Base-by-base conservation (phyloP, 495 filamentous ascomycete genomes). In the Penicillium manginii region DNA sequence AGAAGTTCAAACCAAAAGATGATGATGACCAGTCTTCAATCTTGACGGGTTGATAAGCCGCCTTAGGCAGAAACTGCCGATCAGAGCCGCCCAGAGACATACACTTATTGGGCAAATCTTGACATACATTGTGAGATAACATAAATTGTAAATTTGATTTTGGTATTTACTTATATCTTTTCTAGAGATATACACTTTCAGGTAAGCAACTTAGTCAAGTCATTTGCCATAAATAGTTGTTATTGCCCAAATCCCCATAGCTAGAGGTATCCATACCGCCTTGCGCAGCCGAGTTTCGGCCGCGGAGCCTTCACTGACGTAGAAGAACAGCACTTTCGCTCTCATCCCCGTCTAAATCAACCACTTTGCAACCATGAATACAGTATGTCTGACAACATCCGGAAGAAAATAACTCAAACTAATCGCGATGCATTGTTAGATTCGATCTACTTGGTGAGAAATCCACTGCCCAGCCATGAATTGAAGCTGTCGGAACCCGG, bases 381-480 rank as follows among this genome's bases (percentile, higher is more conserved):
- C 79, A 48, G 80, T 81, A 70, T 55, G 69, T 50, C 3, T 31
- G 17, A 5, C 15, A 8, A 1, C 40, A 0, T 32, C 39, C n/a
- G 47, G 1, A 32, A 15, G 35, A 37, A 37, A 37, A 37, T 1
- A n/a, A 3, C 2, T 1, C 0, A 43, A 47, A 22, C 53, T 65
- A 54, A 59, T 39, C 35, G 2, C 42, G 33, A 39, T 33, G 1
- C 40, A 2, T 43, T 5, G n/a, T 19, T 67, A 83, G 81, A 81
- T 83, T 50, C 66, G 72, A 71, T 83, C 81, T 51, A 83, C 80
- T 57, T 83, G 80, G 81, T 83, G 64, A 73, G 76, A 63, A 47
- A 12, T 54, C 4, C 53, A 45, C 14, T 40, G 46, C 21, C 52
- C 54, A 21, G 31, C 35, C 14, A 22, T 33, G 23, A 29, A 21